Evolutionary conservation across 495 filamentous ascomycete genomes (phyloP).

Genomic region (Penicillium coprophilum): DNA sequence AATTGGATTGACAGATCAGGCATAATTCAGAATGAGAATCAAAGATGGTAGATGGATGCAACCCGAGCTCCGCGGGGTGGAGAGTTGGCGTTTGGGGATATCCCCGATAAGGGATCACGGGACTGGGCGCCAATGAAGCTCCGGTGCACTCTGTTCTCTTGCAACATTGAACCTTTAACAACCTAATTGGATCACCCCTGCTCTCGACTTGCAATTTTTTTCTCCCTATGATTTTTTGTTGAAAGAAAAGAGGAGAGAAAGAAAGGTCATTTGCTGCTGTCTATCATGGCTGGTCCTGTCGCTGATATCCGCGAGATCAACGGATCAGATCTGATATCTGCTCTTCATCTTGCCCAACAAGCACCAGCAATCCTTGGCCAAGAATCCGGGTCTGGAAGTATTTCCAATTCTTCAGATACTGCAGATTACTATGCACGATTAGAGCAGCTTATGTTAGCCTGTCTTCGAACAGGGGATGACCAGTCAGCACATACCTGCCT

Average conservation of each 20-base stretch:
- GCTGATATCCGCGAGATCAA: conserved; percentile 20
- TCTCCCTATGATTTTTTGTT: too few relatives aligned
- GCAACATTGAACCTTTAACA: neutral
- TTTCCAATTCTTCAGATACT: conserved; percentile 53
- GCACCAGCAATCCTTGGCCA: conserved; percentile 65
- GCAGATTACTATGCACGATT: conserved; percentile 76
- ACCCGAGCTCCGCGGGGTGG: conserved; percentile 15
- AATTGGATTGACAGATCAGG: neutral
- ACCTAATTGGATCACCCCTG: neutral
- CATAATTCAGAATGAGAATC: neutral
- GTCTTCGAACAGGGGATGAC: conserved; percentile 83
- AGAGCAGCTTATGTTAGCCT: conserved; percentile 82
- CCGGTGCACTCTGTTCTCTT: neutral
- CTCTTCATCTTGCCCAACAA: conserved; percentile 74
- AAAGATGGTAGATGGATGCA: neutral
- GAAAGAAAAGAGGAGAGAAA: too few relatives aligned
- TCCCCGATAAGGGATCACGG: conserved; percentile 29
- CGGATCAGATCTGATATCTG: conserved; percentile 45
- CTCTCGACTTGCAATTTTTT: neutral
- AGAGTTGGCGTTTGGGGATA: conserved; percentile 9
- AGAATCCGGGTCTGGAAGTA: conserved; percentile 47
- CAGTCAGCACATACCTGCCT: conserved; percentile 71
- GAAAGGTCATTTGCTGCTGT: neutral
- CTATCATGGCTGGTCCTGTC: conserved; percentile 22
- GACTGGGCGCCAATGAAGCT: conserved; percentile 16